Percentiles rank a stretch among this genome's conserved stretches.
Conservation (phyloP, 139 green algal genomes). For the Edaphochlamys debaryana region DNA sequence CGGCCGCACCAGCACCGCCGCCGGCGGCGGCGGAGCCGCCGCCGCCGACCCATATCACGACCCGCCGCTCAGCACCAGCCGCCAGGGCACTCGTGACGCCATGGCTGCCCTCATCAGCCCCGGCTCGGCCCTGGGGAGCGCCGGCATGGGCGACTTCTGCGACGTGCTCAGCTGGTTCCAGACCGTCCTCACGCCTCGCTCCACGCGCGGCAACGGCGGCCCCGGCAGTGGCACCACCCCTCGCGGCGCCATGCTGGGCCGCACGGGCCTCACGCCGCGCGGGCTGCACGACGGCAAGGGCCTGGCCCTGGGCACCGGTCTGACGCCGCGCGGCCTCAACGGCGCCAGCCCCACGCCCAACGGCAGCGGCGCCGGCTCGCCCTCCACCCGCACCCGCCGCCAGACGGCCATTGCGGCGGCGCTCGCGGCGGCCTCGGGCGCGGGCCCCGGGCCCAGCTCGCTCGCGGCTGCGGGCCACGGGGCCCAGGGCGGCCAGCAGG, state of each 20-base stretch:
- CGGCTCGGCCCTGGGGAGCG: not conserved
- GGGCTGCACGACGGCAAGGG: not conserved
- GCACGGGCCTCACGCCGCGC: constrained; percentile 9
- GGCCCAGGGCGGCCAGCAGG: not conserved
- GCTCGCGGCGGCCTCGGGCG: not conserved
- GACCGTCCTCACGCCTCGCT: constrained; percentile 24
- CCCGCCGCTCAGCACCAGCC: constrained; percentile 39
- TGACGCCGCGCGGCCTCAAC: not conserved
- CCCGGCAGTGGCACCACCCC: not conserved
- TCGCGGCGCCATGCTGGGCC: not conserved
- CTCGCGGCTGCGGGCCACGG: not conserved
- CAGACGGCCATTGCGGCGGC: constrained; percentile 8
- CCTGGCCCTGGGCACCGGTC: not conserved
- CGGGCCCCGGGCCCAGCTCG: not conserved
- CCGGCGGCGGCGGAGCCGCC: not conserved
- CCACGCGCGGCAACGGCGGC: not conserved
- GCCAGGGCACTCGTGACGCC: not conserved
- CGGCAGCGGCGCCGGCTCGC: not conserved
- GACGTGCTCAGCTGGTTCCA: constrained; percentile 44
- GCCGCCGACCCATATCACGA: not conserved
- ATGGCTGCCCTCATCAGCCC: too few relatives aligned
- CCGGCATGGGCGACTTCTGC: constrained; percentile 15
- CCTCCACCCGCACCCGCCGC: not conserved
- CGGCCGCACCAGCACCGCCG: not conserved
- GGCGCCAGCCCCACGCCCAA: not conserved